Conservation (phyloP, 2,329 filamentous ascomycete species). For the Fusarium domesticum region DNA sequence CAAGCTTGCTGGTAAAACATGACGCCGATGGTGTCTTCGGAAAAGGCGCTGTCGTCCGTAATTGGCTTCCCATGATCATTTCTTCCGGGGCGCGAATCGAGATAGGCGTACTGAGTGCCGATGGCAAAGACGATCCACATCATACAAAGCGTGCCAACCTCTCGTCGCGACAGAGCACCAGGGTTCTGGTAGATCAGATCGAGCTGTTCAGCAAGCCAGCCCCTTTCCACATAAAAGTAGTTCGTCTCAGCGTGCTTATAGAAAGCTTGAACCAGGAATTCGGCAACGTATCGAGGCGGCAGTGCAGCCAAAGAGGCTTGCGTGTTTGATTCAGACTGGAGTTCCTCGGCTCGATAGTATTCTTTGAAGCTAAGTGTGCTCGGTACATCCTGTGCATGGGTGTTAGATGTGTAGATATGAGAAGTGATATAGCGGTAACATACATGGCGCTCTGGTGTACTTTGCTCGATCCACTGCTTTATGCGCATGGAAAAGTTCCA, state of each 20-base stretch:
- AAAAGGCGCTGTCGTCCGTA: constrained; percentile 30
- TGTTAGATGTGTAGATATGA: not conserved
- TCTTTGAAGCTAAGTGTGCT: constrained; percentile 36
- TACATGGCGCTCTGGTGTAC: constrained; percentile 33
- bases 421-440: constrained; percentile 4
- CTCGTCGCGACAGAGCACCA: constrained; percentile 36
- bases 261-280: constrained; percentile 46
- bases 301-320: constrained; percentile 39
- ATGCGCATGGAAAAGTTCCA: constrained; percentile 53
- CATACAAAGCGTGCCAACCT: constrained; percentile 43
- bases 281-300: constrained; percentile 46
- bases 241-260: constrained; percentile 48
- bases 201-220: constrained; percentile 42
- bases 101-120: constrained; percentile 50
- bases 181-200: constrained; percentile 42
- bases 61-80: constrained; percentile 19
- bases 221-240: constrained; percentile 46
- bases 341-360: constrained; percentile 46
- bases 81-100: constrained; percentile 35
- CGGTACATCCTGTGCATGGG: constrained; percentile 25
- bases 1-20: constrained; percentile 56
- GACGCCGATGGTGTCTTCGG: constrained; percentile 52
- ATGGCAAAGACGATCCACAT: constrained; percentile 48
- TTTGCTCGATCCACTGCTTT: constrained; percentile 48
- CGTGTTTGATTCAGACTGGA: constrained; percentile 41